A percentile compares a stretch with the other conserved stretches of the same genome.
Evolutionary conservation across 2,329 filamentous ascomycete genomes (phyloP).

Genomic region (Fusarium annulatum): DNA sequence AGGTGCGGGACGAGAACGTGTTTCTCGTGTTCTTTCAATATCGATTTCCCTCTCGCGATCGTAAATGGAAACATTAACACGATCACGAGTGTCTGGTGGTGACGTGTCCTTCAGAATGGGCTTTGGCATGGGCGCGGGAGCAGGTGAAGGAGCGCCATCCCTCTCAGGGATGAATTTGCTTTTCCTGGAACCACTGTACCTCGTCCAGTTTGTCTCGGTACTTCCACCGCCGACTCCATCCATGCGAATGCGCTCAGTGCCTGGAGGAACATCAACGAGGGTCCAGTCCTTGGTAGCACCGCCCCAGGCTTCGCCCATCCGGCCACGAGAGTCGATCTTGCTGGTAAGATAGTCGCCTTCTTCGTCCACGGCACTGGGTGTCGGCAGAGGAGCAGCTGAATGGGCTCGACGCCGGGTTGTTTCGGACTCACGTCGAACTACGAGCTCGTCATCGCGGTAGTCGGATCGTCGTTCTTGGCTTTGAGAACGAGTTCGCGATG

Average conservation of each 20-base stretch:
- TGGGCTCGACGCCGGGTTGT: constrained; percentile 62
- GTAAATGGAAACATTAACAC: constrained; percentile 60
- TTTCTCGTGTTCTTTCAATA: constrained; percentile 66
- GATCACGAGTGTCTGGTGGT: constrained; percentile 48
- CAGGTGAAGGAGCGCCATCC: constrained; percentile 56
- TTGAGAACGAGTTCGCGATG: constrained; percentile 50
- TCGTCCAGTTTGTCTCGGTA: constrained; percentile 82
- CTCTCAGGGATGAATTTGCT: constrained; percentile 79
- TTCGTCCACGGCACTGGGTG: constrained; percentile 57
- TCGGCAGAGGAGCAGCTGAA: constrained; percentile 59
- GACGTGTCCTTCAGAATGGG: constrained; percentile 43
- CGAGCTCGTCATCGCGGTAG: constrained; percentile 72
- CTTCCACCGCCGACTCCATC: constrained; percentile 80
- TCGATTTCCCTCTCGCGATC: constrained; percentile 62
- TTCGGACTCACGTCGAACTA: constrained; percentile 68
- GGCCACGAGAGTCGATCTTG: constrained; percentile 69
- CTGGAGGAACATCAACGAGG: constrained; percentile 85
- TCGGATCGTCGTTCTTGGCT: constrained; percentile 55
- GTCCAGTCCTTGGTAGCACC: constrained; percentile 82
- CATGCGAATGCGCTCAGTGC: constrained; percentile 84
- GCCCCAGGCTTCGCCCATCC: constrained; percentile 78
- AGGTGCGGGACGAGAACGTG: constrained; percentile 52
- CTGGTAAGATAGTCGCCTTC: constrained; percentile 72
- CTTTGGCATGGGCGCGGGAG: constrained; percentile 33
- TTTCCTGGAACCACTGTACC: constrained; percentile 80